Evolutionary conservation across 108 stramenopile genomes (phyloP).

Genomic region (Cyclostephanos tholiformis): DNA sequence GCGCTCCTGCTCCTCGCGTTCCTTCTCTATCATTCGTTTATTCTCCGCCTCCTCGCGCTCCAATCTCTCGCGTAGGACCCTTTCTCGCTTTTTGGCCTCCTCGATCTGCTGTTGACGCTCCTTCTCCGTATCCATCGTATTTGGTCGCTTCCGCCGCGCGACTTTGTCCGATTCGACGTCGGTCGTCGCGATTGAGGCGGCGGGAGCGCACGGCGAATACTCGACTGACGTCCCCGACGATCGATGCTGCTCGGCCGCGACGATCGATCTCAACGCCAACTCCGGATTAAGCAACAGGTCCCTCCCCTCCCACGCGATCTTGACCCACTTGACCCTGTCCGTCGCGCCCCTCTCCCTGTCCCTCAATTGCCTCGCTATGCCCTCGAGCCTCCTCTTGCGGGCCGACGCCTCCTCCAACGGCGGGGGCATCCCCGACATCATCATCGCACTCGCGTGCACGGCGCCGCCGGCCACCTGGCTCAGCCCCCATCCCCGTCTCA

Average conservation of each 20-base stretch:
- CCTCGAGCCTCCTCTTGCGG: slow-evolving; percentile 67
- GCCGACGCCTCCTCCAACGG: slow-evolving; percentile 46
- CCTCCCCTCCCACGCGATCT: slow-evolving; percentile 32
- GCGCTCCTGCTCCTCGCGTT: slow-evolving; percentile 50
- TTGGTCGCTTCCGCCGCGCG: slow-evolving; percentile 38
- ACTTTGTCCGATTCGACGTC: not conserved
- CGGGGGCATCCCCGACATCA: slow-evolving; percentile 15
- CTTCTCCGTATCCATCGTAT: slow-evolving; percentile 33
- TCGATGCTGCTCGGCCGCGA: slow-evolving; percentile 22
- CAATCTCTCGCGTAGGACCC: slow-evolving; percentile 30
- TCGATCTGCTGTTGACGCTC: slow-evolving; percentile 33
- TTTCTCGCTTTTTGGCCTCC: slow-evolving; percentile 44
- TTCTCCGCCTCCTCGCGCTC: slow-evolving; percentile 49
- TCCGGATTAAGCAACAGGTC: slow-evolving; percentile 44
- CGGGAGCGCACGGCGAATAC: not conserved
- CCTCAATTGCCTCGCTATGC: slow-evolving; percentile 67
- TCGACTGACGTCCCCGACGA: slow-evolving; percentile 22
- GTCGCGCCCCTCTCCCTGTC: slow-evolving; percentile 51
- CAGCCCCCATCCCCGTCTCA: slow-evolving; percentile 43
- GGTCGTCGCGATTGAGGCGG: no score
- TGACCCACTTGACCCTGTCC: slow-evolving; percentile 47
- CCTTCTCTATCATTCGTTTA: slow-evolving; percentile 35
- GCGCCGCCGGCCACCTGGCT: slow-evolving; percentile 25
- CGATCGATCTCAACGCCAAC: slow-evolving; percentile 30
- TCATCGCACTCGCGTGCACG: slow-evolving; percentile 22